These are phyloP conservation scores for Penicillium sp. DNA, from an alignment of 2,329 filamentous ascomycete species.

Conservation along the genomic window DNA sequence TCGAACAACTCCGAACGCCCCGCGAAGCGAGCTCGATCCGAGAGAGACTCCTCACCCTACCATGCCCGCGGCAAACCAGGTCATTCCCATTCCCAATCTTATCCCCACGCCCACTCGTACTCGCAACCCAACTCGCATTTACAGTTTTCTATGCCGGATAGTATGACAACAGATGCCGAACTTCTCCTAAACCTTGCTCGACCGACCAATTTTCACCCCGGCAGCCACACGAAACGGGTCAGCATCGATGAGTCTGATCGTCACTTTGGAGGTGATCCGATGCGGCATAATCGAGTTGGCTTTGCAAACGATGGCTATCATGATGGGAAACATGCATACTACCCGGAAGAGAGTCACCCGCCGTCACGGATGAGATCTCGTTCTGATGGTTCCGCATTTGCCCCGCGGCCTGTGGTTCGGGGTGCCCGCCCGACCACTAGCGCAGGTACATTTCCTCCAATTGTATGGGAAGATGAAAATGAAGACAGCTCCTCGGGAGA, in stretches of 20 bases:
- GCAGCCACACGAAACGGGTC: slow-evolving; percentile 32
- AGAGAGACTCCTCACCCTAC: slow-evolving; percentile 54
- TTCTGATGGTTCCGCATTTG: slow-evolving; percentile 47
- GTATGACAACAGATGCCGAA: slow-evolving; percentile 54
- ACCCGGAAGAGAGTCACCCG: slow-evolving; percentile 27
- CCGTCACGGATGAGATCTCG: slow-evolving; percentile 45
- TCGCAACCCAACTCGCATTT: slow-evolving; percentile 20
- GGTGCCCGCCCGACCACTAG: slow-evolving; percentile 44
- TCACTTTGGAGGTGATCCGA: slow-evolving; percentile 27
- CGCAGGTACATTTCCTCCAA: slow-evolving; percentile 38
- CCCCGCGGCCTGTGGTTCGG: slow-evolving; percentile 42
- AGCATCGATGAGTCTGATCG: slow-evolving; percentile 38
- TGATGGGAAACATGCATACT: slow-evolving; percentile 21
- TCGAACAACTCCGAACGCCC: slow-evolving; percentile 51
- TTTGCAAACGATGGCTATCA: slow-evolving; percentile 20
- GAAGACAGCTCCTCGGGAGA: slow-evolving; percentile 23
- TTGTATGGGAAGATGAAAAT: slow-evolving; percentile 38
- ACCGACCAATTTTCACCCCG: slow-evolving; percentile 39
- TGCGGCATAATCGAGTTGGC: slow-evolving; percentile 27
- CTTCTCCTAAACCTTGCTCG: slow-evolving; percentile 52
- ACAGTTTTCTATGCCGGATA: slow-evolving; percentile 37
- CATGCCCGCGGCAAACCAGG: slow-evolving; percentile 27
- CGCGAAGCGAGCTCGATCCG: slow-evolving; percentile 64
- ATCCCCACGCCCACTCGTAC: neutral
- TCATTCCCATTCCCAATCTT: slow-evolving; percentile 7